Conservation (phyloP, 441 rosid genomes). For the Melastoma candidum region DNA sequence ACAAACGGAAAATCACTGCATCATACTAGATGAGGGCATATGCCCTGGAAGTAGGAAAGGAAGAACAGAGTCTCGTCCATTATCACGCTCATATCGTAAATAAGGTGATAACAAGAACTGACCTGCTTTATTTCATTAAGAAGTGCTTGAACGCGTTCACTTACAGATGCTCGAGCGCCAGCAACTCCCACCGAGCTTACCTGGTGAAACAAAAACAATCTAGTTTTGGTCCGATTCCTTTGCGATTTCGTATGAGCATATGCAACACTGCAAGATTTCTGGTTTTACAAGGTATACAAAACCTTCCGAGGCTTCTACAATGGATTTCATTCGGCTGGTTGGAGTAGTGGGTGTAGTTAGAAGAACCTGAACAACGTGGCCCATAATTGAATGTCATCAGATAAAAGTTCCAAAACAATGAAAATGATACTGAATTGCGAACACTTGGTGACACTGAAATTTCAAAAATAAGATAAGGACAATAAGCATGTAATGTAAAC, state of each 20-base stretch:
- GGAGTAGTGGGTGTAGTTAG: slow-evolving; percentile 97
- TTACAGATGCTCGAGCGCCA: slow-evolving; percentile 74
- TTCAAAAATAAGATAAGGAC: not conserved
- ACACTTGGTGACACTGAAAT: too few species aligned
- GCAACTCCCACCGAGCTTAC: slow-evolving; percentile 89
- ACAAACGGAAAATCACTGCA: not conserved
- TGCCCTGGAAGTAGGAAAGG: not conserved
- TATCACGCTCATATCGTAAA: not conserved
- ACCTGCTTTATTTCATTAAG: slow-evolving; percentile 66
- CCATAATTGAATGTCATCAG: slow-evolving; percentile 6
- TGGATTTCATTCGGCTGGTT: slow-evolving; percentile 65
- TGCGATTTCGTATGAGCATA: not conserved
- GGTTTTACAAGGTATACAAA: slow-evolving; percentile 82
- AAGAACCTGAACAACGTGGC: slow-evolving; percentile 43
- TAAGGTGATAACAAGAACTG: slow-evolving; percentile 3
- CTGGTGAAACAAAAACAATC: slow-evolving; percentile 21
- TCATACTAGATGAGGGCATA: not conserved
- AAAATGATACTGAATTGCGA: too few species aligned
- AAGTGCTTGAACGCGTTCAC: slow-evolving; percentile 49
- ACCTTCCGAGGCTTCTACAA: slow-evolving; percentile 81
- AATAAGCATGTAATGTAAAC: not conserved
- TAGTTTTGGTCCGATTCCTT: not conserved
- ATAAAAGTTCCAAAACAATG: too few species aligned
- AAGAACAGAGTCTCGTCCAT: too few species aligned
- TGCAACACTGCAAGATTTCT: slow-evolving; percentile 2